A percentile compares a stretch with the other conserved stretches of the same genome.
Conservation (phyloP, 192 early-diverging fungal genomes). For the Podila clonocystis region DNA sequence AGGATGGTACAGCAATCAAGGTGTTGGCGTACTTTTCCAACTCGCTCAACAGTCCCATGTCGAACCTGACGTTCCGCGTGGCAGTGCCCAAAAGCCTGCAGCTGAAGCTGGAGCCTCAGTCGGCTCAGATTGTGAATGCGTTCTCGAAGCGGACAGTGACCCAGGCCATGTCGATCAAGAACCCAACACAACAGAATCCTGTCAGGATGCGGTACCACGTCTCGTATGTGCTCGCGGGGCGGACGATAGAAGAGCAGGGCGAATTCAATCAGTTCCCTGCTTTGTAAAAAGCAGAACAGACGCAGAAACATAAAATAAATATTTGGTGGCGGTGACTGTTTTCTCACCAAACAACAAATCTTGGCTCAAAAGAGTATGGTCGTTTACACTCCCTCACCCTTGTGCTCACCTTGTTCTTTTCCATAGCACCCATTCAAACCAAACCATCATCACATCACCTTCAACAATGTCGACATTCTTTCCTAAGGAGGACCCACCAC, state of each 20-base stretch:
- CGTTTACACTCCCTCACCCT: not conserved
- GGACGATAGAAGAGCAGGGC: conserved; percentile 59
- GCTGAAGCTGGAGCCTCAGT: conserved; percentile 56
- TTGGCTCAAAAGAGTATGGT: too few species aligned
- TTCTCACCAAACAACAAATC: too few species aligned
- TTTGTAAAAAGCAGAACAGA: not conserved
- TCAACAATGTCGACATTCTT: conserved; percentile 40
- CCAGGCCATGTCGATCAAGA: conserved; percentile 52
- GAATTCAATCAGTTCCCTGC: conserved; percentile 44
- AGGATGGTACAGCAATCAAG: conserved; percentile 18
- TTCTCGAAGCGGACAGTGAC: conserved; percentile 43
- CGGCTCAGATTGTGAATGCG: conserved; percentile 52
- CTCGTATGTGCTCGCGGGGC: conserved; percentile 51
- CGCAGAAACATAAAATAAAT: too few species aligned
- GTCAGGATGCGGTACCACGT: conserved; percentile 60
- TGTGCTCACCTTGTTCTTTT: not conserved
- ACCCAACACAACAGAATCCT: conserved; percentile 28
- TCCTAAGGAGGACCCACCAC: conserved; percentile 22
- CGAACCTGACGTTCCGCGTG: conserved; percentile 50
- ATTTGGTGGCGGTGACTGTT: too few species aligned
- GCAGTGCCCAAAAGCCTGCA: conserved; percentile 62
- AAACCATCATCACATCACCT: not conserved
- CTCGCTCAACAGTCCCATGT: conserved; percentile 51
- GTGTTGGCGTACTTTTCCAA: conserved; percentile 61
- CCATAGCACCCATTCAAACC: not conserved